Conservation (phyloP, 2,329 filamentous ascomycete genomes). For the Nemania diffusa region DNA sequence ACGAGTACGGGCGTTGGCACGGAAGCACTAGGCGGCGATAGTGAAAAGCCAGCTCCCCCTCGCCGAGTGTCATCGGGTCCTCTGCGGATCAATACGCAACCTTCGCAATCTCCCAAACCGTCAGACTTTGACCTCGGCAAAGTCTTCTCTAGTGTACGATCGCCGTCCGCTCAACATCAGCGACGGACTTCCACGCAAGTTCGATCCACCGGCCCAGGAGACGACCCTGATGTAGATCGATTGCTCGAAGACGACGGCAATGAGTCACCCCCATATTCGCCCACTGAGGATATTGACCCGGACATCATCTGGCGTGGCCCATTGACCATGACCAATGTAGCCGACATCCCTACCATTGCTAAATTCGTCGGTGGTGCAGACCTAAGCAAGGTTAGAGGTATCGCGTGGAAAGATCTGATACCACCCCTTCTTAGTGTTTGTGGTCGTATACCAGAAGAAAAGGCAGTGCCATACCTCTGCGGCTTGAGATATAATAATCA, state of each 20-base stretch:
- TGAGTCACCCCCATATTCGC: slow-evolving; percentile 84
- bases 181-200: slow-evolving; percentile 61
- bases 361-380: slow-evolving; percentile 88
- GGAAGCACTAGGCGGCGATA: slow-evolving; percentile 16
- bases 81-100: slow-evolving; percentile 58
- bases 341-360: slow-evolving; percentile 79
- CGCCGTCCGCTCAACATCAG: slow-evolving; percentile 66
- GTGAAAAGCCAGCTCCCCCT: slow-evolving; percentile 35
- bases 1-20: slow-evolving; percentile 24
- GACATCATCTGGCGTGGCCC: slow-evolving; percentile 82
- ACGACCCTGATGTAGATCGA: slow-evolving; percentile 90
- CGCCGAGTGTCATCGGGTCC: slow-evolving; percentile 49
- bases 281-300: slow-evolving; percentile 77
- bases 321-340: slow-evolving; percentile 79
- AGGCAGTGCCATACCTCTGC: slow-evolving; percentile 91
- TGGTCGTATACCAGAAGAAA: slow-evolving; percentile 82
- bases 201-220: slow-evolving; percentile 66
- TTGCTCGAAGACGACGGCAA: slow-evolving; percentile 85
- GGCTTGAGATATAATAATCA: slow-evolving; percentile 82
- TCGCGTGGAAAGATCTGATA: slow-evolving; percentile 79
- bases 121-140: slow-evolving; percentile 84
- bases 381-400: slow-evolving; percentile 63
- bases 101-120: slow-evolving; percentile 61
- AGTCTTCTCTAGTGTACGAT: slow-evolving; percentile 85
- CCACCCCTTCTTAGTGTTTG: slow-evolving; percentile 76